These are phyloP conservation scores for Rosa multiflora DNA, from an alignment of 306 rosid species.

Conservation along the genomic window DNA sequence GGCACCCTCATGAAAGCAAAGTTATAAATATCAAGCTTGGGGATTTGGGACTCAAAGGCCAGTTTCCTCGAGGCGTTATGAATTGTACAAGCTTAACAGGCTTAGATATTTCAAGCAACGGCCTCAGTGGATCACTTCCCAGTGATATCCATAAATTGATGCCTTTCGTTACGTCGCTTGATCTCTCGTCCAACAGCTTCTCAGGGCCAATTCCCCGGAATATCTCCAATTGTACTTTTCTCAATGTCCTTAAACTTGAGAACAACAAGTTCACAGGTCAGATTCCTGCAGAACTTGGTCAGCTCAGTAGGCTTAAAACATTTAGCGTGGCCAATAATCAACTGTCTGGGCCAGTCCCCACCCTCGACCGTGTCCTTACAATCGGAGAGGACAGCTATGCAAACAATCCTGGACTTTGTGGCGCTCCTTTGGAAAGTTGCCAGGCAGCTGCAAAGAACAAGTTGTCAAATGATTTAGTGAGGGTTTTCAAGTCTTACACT, in stretches of 20 bases:
- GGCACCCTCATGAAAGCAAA: slow-evolving; percentile 85
- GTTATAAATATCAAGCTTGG: slow-evolving; percentile 63
- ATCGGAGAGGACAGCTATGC: slow-evolving; percentile 26
- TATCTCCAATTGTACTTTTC: slow-evolving; percentile 49
- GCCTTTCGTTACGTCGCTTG: slow-evolving; percentile 34
- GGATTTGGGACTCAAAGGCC: slow-evolving; percentile 74
- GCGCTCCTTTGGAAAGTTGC: slow-evolving; percentile 30
- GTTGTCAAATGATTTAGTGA: neutral
- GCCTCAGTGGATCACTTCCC: slow-evolving; percentile 58
- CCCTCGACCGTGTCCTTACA: neutral
- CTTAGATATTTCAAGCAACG: slow-evolving; percentile 70
- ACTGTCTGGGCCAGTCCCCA: slow-evolving; percentile 67
- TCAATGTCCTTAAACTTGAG: slow-evolving; percentile 59
- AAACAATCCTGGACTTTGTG: slow-evolving; percentile 70
- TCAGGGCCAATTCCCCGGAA: slow-evolving; percentile 48
- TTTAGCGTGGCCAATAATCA: slow-evolving; percentile 56
- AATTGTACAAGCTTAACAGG: slow-evolving; percentile 78
- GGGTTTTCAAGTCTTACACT: neutral
- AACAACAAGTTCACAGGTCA: slow-evolving; percentile 53
- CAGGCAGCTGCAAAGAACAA: slow-evolving; percentile 10
- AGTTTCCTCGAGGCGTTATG: slow-evolving; percentile 45
- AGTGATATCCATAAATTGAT: slow-evolving; percentile 25
- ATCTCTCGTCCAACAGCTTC: slow-evolving; percentile 69
- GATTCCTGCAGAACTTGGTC: slow-evolving; percentile 46
- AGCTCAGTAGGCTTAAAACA: slow-evolving; percentile 40